A percentile compares a stretch with the other conserved stretches of the same genome.
Evolutionary conservation across 2,329 filamentous ascomycete species (phyloP).

Genomic region (Magnaporthiopsis poae): DNA sequence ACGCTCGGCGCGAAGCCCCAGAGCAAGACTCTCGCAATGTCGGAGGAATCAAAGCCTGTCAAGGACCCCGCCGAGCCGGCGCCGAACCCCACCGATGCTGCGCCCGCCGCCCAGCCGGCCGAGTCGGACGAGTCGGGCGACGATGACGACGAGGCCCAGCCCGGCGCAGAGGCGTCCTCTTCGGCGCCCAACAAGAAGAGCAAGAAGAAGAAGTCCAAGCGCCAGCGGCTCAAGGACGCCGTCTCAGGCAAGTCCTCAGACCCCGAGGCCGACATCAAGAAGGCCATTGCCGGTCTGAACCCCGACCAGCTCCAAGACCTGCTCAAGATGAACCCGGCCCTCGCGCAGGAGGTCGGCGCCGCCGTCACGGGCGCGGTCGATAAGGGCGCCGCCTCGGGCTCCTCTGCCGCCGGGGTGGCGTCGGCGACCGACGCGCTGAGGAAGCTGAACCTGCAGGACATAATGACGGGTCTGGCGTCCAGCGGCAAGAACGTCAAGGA

Average conservation of each 20-base stretch:
- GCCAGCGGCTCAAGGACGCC: slow-evolving; percentile 47
- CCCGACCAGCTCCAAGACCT: slow-evolving; percentile 54
- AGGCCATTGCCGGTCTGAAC: slow-evolving; percentile 44
- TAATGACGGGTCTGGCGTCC: slow-evolving; percentile 65
- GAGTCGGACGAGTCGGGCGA: slow-evolving; percentile 36
- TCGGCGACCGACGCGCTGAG: slow-evolving; percentile 45
- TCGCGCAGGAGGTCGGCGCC: slow-evolving; percentile 47
- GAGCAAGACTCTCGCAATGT: slow-evolving; percentile 24
- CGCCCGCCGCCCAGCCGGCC: slow-evolving; percentile 33
- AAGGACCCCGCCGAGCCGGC: slow-evolving; percentile 39
- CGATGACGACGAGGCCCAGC: slow-evolving; percentile 26
- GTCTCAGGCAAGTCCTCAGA: slow-evolving; percentile 27
- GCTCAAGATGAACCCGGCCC: slow-evolving; percentile 60
- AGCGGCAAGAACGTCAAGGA: slow-evolving; percentile 86
- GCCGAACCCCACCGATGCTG: slow-evolving; percentile 17
- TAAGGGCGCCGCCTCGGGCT: slow-evolving; percentile 16
- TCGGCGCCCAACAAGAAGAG: slow-evolving; percentile 33
- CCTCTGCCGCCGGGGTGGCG: slow-evolving; percentile 19
- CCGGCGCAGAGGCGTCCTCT: slow-evolving; percentile 18
- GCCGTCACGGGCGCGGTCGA: slow-evolving; percentile 18
- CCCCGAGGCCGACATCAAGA: slow-evolving; percentile 33
- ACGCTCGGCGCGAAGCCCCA: neutral
- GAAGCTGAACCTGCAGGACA: slow-evolving; percentile 57
- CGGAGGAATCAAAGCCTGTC: slow-evolving; percentile 54
- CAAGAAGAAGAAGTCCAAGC: slow-evolving; percentile 59